These are phyloP conservation scores for Aspergillus brasiliensis DNA, from an alignment of 2,329 filamentous ascomycete genomes.

Conservation along the genomic window DNA sequence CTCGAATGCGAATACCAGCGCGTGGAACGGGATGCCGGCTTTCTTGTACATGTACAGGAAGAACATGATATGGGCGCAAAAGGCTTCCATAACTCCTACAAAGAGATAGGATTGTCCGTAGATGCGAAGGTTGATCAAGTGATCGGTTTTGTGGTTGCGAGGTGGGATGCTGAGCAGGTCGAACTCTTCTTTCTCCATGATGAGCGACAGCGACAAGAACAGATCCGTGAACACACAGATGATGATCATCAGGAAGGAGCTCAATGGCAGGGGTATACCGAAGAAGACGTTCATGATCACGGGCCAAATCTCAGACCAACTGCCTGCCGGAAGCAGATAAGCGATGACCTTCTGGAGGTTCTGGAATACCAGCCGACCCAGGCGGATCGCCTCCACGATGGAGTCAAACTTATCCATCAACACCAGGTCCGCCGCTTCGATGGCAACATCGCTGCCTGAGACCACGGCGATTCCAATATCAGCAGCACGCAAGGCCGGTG, in stretches of 20 bases:
- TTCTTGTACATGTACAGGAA: slow-evolving; percentile 56
- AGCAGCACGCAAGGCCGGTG: slow-evolving; percentile 36
- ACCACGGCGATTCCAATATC: slow-evolving; percentile 40
- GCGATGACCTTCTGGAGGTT: slow-evolving; percentile 43
- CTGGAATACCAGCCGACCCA: slow-evolving; percentile 39
- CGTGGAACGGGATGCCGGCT: slow-evolving; percentile 51
- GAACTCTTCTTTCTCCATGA: slow-evolving; percentile 60
- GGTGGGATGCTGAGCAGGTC: slow-evolving; percentile 56
- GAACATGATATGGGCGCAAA: slow-evolving; percentile 56
- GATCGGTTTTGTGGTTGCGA: slow-evolving; percentile 53
- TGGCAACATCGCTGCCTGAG: slow-evolving; percentile 44
- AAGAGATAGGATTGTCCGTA: slow-evolving; percentile 58
- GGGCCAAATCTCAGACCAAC: slow-evolving; percentile 61
- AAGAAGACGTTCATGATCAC: slow-evolving; percentile 60
- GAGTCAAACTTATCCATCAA: slow-evolving; percentile 39
- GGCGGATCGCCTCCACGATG: slow-evolving; percentile 36
- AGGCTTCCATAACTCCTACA: slow-evolving; percentile 55
- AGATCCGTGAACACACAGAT: slow-evolving; percentile 60
- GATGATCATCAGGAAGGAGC: slow-evolving; percentile 60
- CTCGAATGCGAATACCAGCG: slow-evolving; percentile 56
- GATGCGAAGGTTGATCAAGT: slow-evolving; percentile 56
- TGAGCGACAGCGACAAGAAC: slow-evolving; percentile 54
- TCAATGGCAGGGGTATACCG: slow-evolving; percentile 55
- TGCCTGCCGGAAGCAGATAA: slow-evolving; percentile 55
- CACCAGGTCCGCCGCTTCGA: slow-evolving; percentile 44